phyloP scores from a whole-genome alignment of 2,329 filamentous ascomycete species.

The Scopulariopsis brevicaulis region DNA sequence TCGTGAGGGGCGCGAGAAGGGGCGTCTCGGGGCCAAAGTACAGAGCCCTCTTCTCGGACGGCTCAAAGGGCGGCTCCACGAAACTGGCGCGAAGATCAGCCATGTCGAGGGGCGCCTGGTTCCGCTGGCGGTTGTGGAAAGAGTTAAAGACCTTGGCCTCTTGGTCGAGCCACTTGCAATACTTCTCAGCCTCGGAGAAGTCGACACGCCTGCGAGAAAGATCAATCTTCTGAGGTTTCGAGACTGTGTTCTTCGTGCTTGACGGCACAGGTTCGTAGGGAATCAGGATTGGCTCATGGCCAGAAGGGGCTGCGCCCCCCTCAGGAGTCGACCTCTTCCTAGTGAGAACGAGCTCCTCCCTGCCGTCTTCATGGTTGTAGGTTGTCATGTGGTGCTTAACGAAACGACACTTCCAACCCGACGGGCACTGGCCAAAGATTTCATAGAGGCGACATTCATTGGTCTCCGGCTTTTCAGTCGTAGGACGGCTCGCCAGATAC shows the following conservation, averaged over 20 bases:
- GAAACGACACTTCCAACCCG: slow-evolving; percentile 93
- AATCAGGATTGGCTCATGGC: slow-evolving; percentile 25
- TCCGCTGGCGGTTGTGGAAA: slow-evolving; percentile 25
- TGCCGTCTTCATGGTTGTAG: slow-evolving; percentile 64
- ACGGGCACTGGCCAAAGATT: slow-evolving; percentile 61
- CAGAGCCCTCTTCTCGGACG: slow-evolving; percentile 85
- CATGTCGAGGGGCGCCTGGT: slow-evolving; percentile 29
- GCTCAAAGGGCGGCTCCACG: slow-evolving; percentile 74
- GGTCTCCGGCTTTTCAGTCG: slow-evolving; percentile 49
- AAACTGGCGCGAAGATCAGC: slow-evolving; percentile 71
- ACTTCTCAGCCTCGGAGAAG: slow-evolving; percentile 64
- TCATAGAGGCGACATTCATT: slow-evolving; percentile 77
- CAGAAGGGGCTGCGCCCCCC: slow-evolving; percentile 14
- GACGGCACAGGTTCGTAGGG: neutral
- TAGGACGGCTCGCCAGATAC: slow-evolving; percentile 77
- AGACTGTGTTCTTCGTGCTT: slow-evolving; percentile 56
- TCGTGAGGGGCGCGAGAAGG: slow-evolving; percentile 86
- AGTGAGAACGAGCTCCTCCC: slow-evolving; percentile 67
- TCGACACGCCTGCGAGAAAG: slow-evolving; percentile 61
- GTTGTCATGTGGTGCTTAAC: slow-evolving; percentile 80
- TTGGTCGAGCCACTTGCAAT: slow-evolving; percentile 66
- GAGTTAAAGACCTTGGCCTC: slow-evolving; percentile 31
- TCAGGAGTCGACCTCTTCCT: slow-evolving; percentile 24
- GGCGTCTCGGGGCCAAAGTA: slow-evolving; percentile 95
- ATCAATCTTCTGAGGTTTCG: slow-evolving; percentile 57